Percentiles rank a stretch among this genome's conserved stretches.
Evolutionary conservation across 179 eudicot species (phyloP).

Genomic region (Beta corolliflora): DNA sequence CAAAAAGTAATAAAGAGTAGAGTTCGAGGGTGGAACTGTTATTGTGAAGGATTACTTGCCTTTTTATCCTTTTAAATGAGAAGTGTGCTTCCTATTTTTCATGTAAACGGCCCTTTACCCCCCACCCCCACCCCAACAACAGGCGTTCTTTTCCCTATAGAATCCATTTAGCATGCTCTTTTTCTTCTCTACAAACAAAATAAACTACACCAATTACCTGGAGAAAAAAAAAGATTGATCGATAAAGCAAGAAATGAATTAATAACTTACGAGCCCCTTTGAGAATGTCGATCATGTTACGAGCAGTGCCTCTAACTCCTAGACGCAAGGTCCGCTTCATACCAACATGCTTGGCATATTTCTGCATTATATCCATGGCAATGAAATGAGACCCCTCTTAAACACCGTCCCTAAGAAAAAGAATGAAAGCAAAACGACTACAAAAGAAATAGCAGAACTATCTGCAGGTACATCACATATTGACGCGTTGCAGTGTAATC

Average conservation of each 20-base stretch:
- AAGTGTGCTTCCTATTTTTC: background rate
- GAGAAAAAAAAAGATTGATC: background rate
- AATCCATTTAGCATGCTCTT: background rate
- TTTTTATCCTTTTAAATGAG: background rate
- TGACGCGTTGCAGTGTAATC: background rate
- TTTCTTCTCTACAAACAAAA: background rate
- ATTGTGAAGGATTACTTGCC: background rate
- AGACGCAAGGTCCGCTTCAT: constrained; percentile 85
- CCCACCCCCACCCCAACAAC: background rate
- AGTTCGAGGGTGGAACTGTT: background rate
- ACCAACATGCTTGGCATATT: constrained; percentile 87
- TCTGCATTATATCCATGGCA: constrained; percentile 41
- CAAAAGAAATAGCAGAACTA: background rate
- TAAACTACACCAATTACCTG: background rate
- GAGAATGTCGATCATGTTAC: constrained; percentile 77
- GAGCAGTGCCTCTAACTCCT: constrained; percentile 91
- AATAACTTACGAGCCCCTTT: constrained; percentile 66
- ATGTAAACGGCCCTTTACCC: background rate
- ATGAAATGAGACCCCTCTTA: constrained; percentile 3
- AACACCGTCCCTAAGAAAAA: background rate
- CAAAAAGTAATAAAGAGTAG: background rate
- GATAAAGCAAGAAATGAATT: background rate
- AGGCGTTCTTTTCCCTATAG: background rate
- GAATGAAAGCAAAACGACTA: background rate
- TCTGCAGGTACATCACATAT: background rate